phyloP scores from a whole-genome alignment of 352 stramenopile genomes.

The Phytophthora sojae region DNA sequence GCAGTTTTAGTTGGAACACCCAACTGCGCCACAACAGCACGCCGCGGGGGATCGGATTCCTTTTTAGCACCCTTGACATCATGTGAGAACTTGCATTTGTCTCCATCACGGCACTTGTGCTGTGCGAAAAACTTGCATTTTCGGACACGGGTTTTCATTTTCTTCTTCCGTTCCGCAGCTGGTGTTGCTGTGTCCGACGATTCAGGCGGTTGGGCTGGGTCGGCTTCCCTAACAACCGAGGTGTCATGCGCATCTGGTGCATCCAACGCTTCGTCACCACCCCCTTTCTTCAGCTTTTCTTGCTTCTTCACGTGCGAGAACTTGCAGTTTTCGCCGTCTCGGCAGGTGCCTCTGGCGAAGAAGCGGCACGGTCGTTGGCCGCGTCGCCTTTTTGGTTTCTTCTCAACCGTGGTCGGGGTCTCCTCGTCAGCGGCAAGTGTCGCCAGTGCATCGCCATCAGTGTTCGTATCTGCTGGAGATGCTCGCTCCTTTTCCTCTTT shows the following conservation, averaged over 20 bases:
- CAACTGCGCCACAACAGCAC: slow-evolving; percentile 32
- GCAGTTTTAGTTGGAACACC: slow-evolving; percentile 6
- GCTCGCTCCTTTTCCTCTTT: slow-evolving; percentile 5
- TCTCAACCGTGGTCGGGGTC: slow-evolving; percentile 3
- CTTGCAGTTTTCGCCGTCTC: slow-evolving; percentile 58
- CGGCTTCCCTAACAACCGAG: slow-evolving; percentile 26
- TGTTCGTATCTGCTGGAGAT: not conserved
- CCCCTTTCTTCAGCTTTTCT: slow-evolving; percentile 19
- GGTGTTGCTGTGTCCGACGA: not conserved
- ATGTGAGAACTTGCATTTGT: slow-evolving; percentile 75
- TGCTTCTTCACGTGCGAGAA: slow-evolving; percentile 50
- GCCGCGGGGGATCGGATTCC: not conserved
- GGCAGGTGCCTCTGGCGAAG: slow-evolving; percentile 65
- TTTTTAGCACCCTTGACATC: slow-evolving; percentile 26
- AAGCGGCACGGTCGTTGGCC: slow-evolving; percentile 50
- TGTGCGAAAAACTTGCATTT: slow-evolving; percentile 66
- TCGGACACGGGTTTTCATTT: slow-evolving; percentile 33
- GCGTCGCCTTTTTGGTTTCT: slow-evolving; percentile 35
- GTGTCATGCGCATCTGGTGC: not conserved
- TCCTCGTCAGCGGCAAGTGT: slow-evolving; percentile 3
- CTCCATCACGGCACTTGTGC: slow-evolving; percentile 56
- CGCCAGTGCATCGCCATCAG: not conserved
- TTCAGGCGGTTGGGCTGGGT: slow-evolving; percentile 17
- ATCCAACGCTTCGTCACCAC: slow-evolving; percentile 6
- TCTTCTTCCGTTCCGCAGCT: slow-evolving; percentile 23